Percentiles rank a stretch among this genome's conserved stretches.
phyloP scores from a whole-genome alignment of 345 rosid genomes.

The Brassica incana region DNA sequence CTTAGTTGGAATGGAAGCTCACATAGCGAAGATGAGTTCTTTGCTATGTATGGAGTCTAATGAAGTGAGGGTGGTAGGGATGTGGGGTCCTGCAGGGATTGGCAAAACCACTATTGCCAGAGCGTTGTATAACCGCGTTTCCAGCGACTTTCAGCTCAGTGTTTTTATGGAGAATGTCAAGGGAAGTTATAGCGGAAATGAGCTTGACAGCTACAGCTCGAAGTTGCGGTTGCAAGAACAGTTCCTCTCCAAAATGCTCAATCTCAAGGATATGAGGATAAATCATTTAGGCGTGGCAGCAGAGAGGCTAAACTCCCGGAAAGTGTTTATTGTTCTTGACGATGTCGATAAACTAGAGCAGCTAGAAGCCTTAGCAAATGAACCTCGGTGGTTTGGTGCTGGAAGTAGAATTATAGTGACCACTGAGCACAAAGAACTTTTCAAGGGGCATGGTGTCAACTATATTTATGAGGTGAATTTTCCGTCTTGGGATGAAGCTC shows the following conservation, averaged over 20 bases:
- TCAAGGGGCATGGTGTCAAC: neutral
- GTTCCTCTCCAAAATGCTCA: neutral
- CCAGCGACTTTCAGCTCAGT: neutral
- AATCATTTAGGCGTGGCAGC: neutral
- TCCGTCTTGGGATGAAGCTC: neutral
- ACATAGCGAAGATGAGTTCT: neutral
- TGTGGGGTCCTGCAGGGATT: neutral
- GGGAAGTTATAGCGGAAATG: neutral
- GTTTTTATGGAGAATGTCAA: neutral
- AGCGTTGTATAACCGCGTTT: neutral
- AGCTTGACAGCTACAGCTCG: neutral
- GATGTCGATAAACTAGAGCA: neutral
- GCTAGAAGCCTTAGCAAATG: neutral
- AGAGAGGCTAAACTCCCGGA: neutral
- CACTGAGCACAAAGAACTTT: neutral
- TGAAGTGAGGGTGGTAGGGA: neutral
- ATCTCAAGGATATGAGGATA: neutral
- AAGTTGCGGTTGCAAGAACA: neutral
- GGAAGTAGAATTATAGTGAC: neutral
- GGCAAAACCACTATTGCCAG: neutral
- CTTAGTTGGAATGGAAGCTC: neutral
- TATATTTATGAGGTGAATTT: neutral
- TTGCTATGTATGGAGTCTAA: neutral
- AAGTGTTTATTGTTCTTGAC: neutral
- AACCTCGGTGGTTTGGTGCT: neutral